Base-by-base conservation (phyloP, 2,329 filamentous ascomycete genomes). In the Dothistroma pini region DNA sequence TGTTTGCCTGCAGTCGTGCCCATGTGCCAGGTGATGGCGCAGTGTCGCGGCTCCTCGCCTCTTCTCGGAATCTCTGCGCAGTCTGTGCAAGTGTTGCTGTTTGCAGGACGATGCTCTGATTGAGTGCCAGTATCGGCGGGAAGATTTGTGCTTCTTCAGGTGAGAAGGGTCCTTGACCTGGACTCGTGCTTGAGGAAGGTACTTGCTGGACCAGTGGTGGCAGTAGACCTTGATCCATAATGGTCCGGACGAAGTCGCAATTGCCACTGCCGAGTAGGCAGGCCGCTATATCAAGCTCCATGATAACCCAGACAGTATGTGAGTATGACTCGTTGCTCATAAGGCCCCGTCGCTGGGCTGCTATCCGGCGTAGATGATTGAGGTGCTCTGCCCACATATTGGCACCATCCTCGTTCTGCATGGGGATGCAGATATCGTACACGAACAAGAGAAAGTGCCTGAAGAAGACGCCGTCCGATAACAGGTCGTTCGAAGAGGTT, bases 391-490 rank as follows among this genome's bases (percentile, higher is more conserved):
- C 79, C 81, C 82, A 85, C 65, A 85, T 75, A 54, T 79, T 80
- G 16, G 79, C 75, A 53, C 76, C 76, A 35, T 47, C 54, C 35
- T 57, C 63, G 53, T 57, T 61, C 56, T 69, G 19, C 63, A 62
- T 69, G 5, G 63, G 69, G 49, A 63, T 57, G 63, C 75, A 71
- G 61, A 84, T 80, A 73, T 85, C 83, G 68, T 85, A 85, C 21
- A 85, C 72, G 34, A 85, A 76, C 8, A 86, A 76, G 4, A 86
- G 72, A 63, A 84, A 84, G 69, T 86, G 83, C 1, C 82, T 81
- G 31, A 84, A 76, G 60, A 85, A 81, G 25, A 81, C 76, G n/a
- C 81, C 82, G 67, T 85, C 81, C 0, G 81, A 83, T 19, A 80
- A 76, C n/a, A 84, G 72, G 65, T 85, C 80, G 51, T 81, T 75